phyloP scores from a whole-genome alignment of 108 stramenopile genomes.

The Nitzschia sp. region DNA sequence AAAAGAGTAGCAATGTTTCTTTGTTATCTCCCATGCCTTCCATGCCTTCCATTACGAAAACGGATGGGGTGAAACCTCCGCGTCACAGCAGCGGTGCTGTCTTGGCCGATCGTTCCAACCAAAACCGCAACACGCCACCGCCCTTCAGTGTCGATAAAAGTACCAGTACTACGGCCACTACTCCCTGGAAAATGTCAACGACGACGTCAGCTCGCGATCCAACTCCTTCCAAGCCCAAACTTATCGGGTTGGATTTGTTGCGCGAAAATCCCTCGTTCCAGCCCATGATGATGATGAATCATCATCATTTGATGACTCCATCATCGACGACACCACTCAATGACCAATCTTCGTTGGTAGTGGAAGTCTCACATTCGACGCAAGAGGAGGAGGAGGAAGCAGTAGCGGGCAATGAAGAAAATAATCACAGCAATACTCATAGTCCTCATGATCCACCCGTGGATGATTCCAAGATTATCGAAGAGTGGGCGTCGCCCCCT shows the following conservation, averaged over 20 bases:
- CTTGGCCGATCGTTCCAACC: neutral
- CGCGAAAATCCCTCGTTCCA: neutral
- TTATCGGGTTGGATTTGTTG: neutral
- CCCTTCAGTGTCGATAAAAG: too few relatives aligned
- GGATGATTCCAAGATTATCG: constrained; percentile 7
- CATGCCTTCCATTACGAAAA: neutral
- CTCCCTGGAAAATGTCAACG: too few relatives aligned
- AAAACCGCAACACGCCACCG: too few relatives aligned
- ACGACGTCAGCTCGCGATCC: neutral
- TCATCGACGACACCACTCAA: neutral
- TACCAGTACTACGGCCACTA: too few relatives aligned
- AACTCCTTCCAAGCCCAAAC: constrained; percentile 9
- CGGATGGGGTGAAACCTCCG: neutral
- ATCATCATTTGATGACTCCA: too few relatives aligned
- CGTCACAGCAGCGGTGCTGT: neutral
- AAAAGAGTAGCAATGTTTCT: neutral
- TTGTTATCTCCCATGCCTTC: neutral
- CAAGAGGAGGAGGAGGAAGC: neutral
- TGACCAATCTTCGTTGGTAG: neutral
- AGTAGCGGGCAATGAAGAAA: too few relatives aligned
- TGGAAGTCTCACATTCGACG: neutral
- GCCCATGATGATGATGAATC: neutral
- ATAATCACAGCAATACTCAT: neutral
- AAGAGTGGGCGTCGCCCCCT: neutral
- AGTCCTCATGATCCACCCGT: constrained; percentile 6